These are phyloP conservation scores for Apiospora sp. DNA, from an alignment of 2,329 filamentous ascomycete species.

Conservation along the genomic window DNA sequence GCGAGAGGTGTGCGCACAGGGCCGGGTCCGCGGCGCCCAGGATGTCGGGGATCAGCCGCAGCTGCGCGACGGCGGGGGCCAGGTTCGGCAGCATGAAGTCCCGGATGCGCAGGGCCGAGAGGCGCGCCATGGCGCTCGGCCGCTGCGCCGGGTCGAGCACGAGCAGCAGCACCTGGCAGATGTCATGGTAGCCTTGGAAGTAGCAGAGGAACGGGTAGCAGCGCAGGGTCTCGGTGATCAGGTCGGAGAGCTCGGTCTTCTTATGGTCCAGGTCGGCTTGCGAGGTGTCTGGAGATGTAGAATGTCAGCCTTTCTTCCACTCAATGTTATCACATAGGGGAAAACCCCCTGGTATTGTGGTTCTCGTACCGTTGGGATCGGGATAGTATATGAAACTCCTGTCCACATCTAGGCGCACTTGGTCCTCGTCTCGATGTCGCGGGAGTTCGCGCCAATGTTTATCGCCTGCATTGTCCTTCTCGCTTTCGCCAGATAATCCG, in stretches of 20 bases:
- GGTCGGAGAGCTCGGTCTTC: slow-evolving; percentile 78
- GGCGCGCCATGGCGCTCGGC: slow-evolving; percentile 72
- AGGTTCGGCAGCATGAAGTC: slow-evolving; percentile 97
- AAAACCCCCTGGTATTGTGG: background rate
- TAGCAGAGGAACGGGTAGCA: slow-evolving; percentile 86
- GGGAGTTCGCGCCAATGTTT: slow-evolving; percentile 68
- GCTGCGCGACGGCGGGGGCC: slow-evolving; percentile 80
- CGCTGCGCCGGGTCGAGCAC: slow-evolving; percentile 74
- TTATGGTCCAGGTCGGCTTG: slow-evolving; percentile 72
- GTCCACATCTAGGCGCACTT: slow-evolving; percentile 91
- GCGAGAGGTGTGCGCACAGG: slow-evolving; percentile 78
- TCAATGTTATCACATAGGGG: background rate
- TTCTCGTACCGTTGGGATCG: slow-evolving; percentile 72
- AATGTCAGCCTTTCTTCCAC: background rate
- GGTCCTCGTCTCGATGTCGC: slow-evolving; percentile 85
- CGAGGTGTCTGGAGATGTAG: slow-evolving; percentile 63
- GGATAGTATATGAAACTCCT: slow-evolving; percentile 98
- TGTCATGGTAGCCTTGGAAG: slow-evolving; percentile 99
- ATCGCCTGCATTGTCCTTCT: slow-evolving; percentile 31
- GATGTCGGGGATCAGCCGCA: slow-evolving; percentile 87
- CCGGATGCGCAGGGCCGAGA: slow-evolving; percentile 88
- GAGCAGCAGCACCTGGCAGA: slow-evolving; percentile 92
- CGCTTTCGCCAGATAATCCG: background rate
- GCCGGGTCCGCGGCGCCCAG: slow-evolving; percentile 74
- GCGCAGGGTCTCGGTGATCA: slow-evolving; percentile 85